Percentiles rank a stretch among this genome's conserved stretches.
Evolutionary conservation across 257 asterid genomes (phyloP).

Genomic region (Solanum tacnaense): DNA sequence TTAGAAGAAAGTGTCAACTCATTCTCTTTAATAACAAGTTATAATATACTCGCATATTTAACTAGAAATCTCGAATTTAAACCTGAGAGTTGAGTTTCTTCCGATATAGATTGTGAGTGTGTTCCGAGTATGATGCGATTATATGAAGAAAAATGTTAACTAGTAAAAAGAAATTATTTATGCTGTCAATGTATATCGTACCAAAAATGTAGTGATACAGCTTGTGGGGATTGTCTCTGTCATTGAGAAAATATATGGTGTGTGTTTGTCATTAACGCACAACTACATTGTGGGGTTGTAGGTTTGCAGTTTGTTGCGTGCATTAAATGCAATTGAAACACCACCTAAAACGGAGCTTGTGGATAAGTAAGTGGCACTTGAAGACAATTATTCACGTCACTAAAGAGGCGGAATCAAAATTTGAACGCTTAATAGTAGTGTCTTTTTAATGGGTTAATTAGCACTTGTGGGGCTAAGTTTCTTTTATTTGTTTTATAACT

Average conservation of each 20-base stretch:
- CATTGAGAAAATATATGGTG: background rate
- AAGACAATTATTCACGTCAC: background rate
- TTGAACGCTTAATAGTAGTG: too few relatives aligned
- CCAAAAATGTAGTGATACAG: background rate
- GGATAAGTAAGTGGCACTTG: background rate
- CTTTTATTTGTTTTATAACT: background rate
- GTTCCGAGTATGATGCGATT: background rate
- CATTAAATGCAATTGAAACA: constrained; percentile 17
- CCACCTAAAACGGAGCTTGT: background rate
- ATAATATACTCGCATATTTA: background rate
- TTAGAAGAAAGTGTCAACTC: background rate
- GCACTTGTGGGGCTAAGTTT: background rate
- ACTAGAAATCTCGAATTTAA: background rate
- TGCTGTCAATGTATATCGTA: background rate
- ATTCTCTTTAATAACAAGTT: background rate
- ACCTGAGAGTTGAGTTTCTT: background rate
- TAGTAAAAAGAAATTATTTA: background rate
- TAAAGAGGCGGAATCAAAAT: background rate
- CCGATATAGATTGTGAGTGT: background rate
- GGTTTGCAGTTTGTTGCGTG: constrained; percentile 24
- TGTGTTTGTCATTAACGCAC: background rate
- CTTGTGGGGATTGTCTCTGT: constrained; percentile 8
- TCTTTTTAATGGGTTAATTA: background rate
- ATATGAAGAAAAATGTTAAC: background rate
- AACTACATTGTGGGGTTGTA: constrained; percentile 18